Conservation (phyloP, 2,329 filamentous ascomycete genomes). For the Sclerotinia subarctica region DNA sequence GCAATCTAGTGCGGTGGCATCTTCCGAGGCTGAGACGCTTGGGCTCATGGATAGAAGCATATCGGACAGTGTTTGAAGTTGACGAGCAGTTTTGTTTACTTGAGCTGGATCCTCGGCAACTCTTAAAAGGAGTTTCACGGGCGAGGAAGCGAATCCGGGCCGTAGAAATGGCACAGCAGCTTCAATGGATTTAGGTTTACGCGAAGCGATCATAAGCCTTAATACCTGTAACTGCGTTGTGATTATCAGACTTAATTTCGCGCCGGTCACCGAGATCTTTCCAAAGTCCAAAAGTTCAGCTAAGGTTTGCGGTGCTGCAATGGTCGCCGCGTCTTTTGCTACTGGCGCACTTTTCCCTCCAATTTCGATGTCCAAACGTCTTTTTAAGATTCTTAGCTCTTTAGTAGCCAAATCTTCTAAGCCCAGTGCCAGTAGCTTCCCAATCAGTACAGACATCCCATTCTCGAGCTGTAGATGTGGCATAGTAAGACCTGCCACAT, state of each 20-base stretch:
- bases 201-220: conserved; percentile 58
- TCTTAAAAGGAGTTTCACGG: conserved; percentile 53
- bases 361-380: conserved; percentile 51
- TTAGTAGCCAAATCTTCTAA: conserved; percentile 66
- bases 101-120: conserved; percentile 44
- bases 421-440: conserved; percentile 61
- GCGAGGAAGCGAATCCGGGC: conserved; percentile 53
- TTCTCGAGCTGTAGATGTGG: conserved; percentile 67
- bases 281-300: conserved; percentile 62
- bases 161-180: conserved; percentile 54
- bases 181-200: conserved; percentile 59
- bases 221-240: conserved; percentile 63
- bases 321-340: conserved; percentile 37
- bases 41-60: conserved; percentile 64
- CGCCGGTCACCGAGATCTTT: conserved; percentile 42
- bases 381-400: conserved; percentile 65
- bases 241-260: conserved; percentile 54
- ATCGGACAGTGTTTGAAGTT: conserved; percentile 65
- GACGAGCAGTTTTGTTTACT: conserved; percentile 57
- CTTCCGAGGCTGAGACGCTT: conserved; percentile 62
- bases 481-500: conserved; percentile 51
- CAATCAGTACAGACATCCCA: conserved; percentile 67
- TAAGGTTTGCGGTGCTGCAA: conserved; percentile 45
- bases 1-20: conserved; percentile 52
- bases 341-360: conserved; percentile 21